Base-by-base conservation (phyloP, 345 rosid species). In the Eucalyptus erythrocorys region DNA sequence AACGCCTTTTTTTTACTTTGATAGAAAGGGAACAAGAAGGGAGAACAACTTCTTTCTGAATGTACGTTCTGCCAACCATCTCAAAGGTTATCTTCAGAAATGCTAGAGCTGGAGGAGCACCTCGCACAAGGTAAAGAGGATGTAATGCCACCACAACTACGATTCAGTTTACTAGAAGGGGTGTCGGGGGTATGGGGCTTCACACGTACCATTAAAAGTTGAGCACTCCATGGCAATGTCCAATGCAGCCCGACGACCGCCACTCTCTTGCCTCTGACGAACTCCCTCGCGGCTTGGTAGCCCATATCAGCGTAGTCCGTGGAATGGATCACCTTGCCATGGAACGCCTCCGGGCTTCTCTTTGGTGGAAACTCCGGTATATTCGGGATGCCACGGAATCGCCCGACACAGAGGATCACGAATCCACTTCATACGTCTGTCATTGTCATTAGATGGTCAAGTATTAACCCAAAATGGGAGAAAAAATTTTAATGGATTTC, bases 271-370 rank as follows among this genome's bases (percentile, higher is more conserved):
- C 94, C 94, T 87, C 82, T 81, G 26, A 92, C 55, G n/a, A 91
- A 88, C 1, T 80, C 59, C 6, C 37, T 40, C 30, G 90, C 92
- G 16, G 8, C 86, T 45, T 85, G 87, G 66, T 32, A 45, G 19
- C 88, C 90, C 91, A 90, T 88, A 45, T 84, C 87, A 1, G 90
- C 85, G 45, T 92, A 93, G 53, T 93, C 94, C 94, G 91, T 89
- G 12, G 94, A 89, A 32, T 94, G 96, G 37, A 93, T 88, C 40
- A 93, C 94, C 80, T 92, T 49, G 6, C 94, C 94, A 3, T 48
- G 57, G 85, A 94, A 94, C n/a, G 87, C 93, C 86, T 93, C 94
- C 3, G 94, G 95, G 5, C 95, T 94, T 10, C 89, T 71, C 7
- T 86, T 79, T 6, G 91, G 91, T 11, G 92, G 91, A 86, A 92